phyloP scores from a whole-genome alignment of 305 asterid species.

The Solanum hybrid region DNA sequence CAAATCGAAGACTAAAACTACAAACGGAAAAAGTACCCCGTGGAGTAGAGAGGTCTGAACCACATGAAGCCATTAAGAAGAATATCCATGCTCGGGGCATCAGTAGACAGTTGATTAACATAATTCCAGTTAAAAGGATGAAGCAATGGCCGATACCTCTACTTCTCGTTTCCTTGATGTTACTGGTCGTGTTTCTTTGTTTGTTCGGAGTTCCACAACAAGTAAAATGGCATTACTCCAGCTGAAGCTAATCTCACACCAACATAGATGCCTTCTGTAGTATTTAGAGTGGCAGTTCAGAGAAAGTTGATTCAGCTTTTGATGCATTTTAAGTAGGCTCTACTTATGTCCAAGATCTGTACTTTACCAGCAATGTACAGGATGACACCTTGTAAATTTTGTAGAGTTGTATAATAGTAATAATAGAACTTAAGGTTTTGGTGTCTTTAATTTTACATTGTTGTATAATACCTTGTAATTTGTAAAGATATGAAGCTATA shows the following conservation, averaged over 20 bases:
- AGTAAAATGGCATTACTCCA: slow-evolving; percentile 2
- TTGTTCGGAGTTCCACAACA: slow-evolving; percentile 7
- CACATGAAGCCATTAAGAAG: slow-evolving; percentile 1
- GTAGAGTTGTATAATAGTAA: background rate
- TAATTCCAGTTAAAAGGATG: background rate
- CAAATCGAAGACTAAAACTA: slow-evolving; percentile 45
- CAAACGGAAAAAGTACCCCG: slow-evolving; percentile 11
- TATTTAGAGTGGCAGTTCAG: background rate
- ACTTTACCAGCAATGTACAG: background rate
- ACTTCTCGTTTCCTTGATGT: slow-evolving; percentile 10
- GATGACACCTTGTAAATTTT: background rate
- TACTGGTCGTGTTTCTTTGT: slow-evolving; percentile 10
- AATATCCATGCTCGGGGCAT: slow-evolving; percentile 8
- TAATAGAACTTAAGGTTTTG: background rate
- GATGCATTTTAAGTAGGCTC: background rate
- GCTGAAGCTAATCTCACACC: background rate
- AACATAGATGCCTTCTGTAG: background rate
- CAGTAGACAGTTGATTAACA: background rate
- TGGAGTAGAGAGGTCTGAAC: slow-evolving; percentile 7
- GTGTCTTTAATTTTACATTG: background rate
- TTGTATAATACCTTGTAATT: background rate
- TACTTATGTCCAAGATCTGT: background rate
- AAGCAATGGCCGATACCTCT: background rate
- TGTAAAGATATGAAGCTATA: background rate
- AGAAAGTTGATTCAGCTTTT: background rate